A percentile compares a stretch with the other conserved stretches of the same genome.
phyloP scores from a whole-genome alignment of 2,329 filamentous ascomycete species.

The Colletotrichum paranaense region DNA sequence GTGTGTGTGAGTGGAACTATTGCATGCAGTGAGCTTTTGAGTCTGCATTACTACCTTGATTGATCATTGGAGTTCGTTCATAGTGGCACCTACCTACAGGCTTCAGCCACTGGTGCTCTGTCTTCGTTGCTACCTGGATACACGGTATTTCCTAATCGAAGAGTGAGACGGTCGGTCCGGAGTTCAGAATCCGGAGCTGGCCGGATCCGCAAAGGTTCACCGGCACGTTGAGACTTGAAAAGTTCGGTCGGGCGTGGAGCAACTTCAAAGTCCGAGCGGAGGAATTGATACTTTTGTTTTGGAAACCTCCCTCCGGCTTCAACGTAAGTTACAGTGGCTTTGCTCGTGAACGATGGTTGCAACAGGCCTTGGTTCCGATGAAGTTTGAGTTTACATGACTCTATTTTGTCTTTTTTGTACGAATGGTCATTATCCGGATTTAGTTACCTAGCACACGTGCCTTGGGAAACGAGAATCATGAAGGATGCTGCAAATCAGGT shows the following conservation, averaged over 20 bases:
- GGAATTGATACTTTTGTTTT: not conserved
- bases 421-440: not conserved
- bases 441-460: not conserved
- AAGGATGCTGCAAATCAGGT: not conserved
- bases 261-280: conserved; percentile 23
- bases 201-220: not conserved
- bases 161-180: not conserved
- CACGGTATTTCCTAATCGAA: not conserved
- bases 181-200: not conserved
- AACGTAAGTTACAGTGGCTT: not conserved
- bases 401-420: not conserved
- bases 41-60: too few relatives aligned
- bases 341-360: not conserved
- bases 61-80: not conserved
- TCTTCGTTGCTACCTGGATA: not conserved
- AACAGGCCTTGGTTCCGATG: not conserved
- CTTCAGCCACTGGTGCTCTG: not conserved
- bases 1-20: not conserved
- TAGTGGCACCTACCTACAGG: not conserved
- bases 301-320: not conserved
- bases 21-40: not conserved
- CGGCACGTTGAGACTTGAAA: conserved; percentile 3
- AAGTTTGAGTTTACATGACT: not conserved
- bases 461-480: not conserved
- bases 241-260: conserved; percentile 9